Base-by-base conservation (phyloP, 495 filamentous ascomycete genomes). In the Hypoxylon intermedium region DNA sequence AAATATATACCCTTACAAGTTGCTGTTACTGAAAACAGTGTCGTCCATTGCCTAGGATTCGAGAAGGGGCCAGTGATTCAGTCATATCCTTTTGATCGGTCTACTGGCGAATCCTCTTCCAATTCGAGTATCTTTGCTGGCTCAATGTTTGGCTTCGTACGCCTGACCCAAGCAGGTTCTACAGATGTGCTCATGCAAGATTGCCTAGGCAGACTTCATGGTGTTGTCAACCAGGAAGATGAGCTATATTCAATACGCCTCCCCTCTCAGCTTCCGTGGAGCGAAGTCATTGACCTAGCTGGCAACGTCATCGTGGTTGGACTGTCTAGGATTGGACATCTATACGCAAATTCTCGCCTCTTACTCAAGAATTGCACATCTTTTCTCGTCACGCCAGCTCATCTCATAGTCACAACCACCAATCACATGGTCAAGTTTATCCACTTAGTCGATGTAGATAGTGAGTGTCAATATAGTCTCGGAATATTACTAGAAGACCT, bases 361-460 rank as follows among this genome's bases (percentile, higher is more conserved):
- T 74, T 98, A 33, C 84, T 85, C 2, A 89, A 87, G 67, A 94
- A 91, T 60, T 96, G 92, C 74, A 97, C 94, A 1, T 98, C 94
- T 0, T 96, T 96, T 67, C 66, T 91, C 11, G 75, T 92, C 28
- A 97, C 93, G 0, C 74, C 85, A n/a, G 80, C 84, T 21, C 92
- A 97, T 79, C 76, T 98, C 13, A 84, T 98, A 42, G 92, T 90
- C 69, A 97, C 94, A 15, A 98, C 93, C 1, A 91, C 86, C 43
- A 89, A 91, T 56, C 92, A 97, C 72, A 78, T 96, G 12, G 74
- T 97, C 51, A 98, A 97, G 70, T 98, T 98, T 70, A 86, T 97
- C 13, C 94, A 98, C 73, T 68, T 98, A 42, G 82, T 82, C 9
- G 73, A 74, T 37, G 76, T 77, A n/a, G 75, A 89, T 67, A 86